Base-by-base conservation (phyloP, 305 asterid genomes). In the Rubia tinctorum region DNA sequence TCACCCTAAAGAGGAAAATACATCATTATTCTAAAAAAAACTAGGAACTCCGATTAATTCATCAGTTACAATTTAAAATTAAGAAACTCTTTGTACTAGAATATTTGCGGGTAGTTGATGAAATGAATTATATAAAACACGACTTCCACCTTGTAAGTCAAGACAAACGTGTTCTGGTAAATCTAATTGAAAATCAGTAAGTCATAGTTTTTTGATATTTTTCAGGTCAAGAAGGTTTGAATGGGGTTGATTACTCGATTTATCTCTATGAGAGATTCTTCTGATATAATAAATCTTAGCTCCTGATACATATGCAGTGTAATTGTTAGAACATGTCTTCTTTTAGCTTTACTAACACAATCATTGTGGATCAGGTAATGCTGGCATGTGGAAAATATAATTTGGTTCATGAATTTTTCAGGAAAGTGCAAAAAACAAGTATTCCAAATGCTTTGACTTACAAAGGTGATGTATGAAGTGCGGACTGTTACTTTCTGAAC, bases 321-420 rank as follows among this genome's bases (percentile, higher is more conserved):
- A 30, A 53, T 53, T 47, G 47, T 20, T 70, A 34, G 44, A 51
- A 53, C 6, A 34, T 6, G 6, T 34, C n/a, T 18, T 69, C 64
- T 18, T 22, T 8, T n/a, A 51, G 13, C 39, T 44, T 49, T 71
- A 71, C 75, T 71, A 34, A 45, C 39, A 39, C 55, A 37, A 68
- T n/a, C 75, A 25, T 77, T 42, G 44, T 85, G 77, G 76, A 75
- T 65, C 91, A 94, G 98, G 97, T 94, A 70, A 94, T 91, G 98
- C 75, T 90, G 82, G 93, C 88, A 75, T 84, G 98, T 39, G 97
- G 84, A 65, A 90, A 88, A 86, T 89, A 92, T 79, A 81, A 92
- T 84, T 81, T 89, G 85, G 99, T 94, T 40, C 96, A 94, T 84
- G 99, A 92, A 49, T 89, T 91, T 79, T 94, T 94, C 86, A 83